phyloP scores from a whole-genome alignment of 441 rosid genomes.

The Gossypium lobatum region DNA sequence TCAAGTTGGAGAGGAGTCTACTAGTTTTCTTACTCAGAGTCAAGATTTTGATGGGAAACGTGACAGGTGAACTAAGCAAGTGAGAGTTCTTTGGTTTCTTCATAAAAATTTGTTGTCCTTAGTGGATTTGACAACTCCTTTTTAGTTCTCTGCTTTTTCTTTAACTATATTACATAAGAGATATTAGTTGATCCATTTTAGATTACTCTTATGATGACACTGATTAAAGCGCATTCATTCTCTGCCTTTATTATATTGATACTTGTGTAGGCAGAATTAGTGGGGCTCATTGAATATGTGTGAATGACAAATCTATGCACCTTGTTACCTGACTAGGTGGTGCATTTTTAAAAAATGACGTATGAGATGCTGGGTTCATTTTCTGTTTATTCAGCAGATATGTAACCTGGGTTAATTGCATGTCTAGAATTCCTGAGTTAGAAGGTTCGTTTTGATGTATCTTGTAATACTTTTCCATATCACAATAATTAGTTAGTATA shows the following conservation, averaged over 20 bases:
- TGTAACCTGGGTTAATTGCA: neutral
- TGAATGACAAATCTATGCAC: neutral
- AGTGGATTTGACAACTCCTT: conserved; percentile 7
- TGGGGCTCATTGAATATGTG: neutral
- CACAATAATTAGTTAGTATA: neutral
- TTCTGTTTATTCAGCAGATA: neutral
- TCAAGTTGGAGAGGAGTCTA: conserved; percentile 27
- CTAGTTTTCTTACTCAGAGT: conserved; percentile 25
- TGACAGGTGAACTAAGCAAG: conserved; percentile 96
- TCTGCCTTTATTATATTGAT: neutral
- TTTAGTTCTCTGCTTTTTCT: neutral
- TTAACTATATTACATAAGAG: neutral
- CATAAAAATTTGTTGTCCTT: conserved; percentile 19
- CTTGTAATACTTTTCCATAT: neutral
- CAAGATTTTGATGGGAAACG: conserved; percentile 44
- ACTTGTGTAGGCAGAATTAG: neutral
- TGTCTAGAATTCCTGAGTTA: neutral
- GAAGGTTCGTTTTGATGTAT: conserved; percentile 5
- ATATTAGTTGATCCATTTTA: neutral
- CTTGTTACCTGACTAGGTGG: conserved; percentile 7
- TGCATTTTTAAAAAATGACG: neutral
- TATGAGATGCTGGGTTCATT: neutral
- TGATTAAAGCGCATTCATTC: conserved; percentile 3
- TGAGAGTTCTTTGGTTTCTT: conserved; percentile 73
- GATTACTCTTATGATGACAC: conserved; percentile 9